Percentiles rank a stretch among this genome's conserved stretches.
Evolutionary conservation across 2,329 filamentous ascomycete genomes (phyloP).

Genomic region (Aspergillus hiratsukae): DNA sequence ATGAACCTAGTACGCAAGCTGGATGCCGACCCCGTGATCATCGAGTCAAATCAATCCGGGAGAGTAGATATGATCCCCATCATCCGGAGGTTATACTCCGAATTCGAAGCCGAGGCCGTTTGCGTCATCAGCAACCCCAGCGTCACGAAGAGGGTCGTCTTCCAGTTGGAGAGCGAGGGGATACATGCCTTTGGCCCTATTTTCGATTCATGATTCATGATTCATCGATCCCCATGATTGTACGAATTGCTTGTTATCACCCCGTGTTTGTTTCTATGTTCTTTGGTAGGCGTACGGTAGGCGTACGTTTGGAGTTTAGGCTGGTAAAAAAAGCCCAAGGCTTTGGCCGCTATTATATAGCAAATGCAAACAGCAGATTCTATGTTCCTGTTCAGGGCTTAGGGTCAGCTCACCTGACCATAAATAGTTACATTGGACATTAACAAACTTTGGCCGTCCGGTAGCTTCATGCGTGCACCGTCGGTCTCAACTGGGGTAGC

Average conservation of each 20-base stretch:
- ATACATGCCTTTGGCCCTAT: slow-evolving; percentile 68
- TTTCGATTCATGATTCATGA: slow-evolving; percentile 61
- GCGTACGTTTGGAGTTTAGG: neutral
- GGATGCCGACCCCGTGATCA: slow-evolving; percentile 61
- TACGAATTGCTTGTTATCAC: slow-evolving; percentile 1
- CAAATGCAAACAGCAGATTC: neutral
- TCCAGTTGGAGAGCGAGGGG: slow-evolving; percentile 62
- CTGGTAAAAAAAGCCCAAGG: neutral
- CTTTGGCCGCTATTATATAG: neutral
- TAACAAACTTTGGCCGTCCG: neutral
- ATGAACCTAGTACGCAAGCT: slow-evolving; percentile 52
- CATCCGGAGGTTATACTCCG: slow-evolving; percentile 47
- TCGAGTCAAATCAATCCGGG: slow-evolving; percentile 60
- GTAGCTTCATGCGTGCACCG: neutral
- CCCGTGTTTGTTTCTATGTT: slow-evolving; percentile 2
- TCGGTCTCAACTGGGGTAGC: neutral
- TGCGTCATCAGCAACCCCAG: slow-evolving; percentile 68
- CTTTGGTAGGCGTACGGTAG: too few relatives aligned
- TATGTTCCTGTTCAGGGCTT: neutral
- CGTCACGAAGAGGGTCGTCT: slow-evolving; percentile 65
- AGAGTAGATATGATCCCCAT: slow-evolving; percentile 58
- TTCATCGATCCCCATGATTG: neutral
- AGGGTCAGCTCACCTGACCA: neutral
- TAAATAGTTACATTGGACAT: neutral
- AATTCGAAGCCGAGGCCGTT: slow-evolving; percentile 59